phyloP scores from a whole-genome alignment of 208 protist species.

The Acanthamoeba polyphaga region DNA sequence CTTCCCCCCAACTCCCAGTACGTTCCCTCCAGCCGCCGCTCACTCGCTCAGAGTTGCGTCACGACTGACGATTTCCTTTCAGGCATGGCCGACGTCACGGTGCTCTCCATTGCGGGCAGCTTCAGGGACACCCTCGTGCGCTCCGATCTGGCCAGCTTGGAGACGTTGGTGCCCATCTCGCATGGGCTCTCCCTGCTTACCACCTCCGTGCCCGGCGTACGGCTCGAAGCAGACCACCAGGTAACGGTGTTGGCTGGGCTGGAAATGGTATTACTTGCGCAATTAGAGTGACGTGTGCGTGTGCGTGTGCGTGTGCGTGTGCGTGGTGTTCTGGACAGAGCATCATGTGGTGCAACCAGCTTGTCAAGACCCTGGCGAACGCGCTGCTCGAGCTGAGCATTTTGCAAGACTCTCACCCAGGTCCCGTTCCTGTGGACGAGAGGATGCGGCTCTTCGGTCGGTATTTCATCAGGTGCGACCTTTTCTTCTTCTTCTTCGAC shows the following conservation, averaged over 20 bases:
- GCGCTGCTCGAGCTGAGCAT: conserved; percentile 11
- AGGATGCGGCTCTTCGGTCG: conserved; percentile 48
- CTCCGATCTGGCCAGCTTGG: conserved; percentile 51
- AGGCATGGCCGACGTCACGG: conserved; percentile 45
- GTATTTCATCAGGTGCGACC: background rate
- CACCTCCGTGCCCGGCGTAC: conserved; percentile 62
- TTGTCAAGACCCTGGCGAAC: background rate
- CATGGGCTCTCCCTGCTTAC: conserved; percentile 45
- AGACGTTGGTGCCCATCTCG: conserved; percentile 23
- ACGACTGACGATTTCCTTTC: background rate
- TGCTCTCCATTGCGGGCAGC: conserved; percentile 74
- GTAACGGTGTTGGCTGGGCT: background rate
- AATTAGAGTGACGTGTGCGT: background rate
- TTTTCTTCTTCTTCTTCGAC: background rate
- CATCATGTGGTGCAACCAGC: conserved; percentile 68
- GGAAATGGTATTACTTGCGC: too few relatives aligned
- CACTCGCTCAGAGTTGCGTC: background rate
- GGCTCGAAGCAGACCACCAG: conserved; percentile 64
- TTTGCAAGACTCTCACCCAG: background rate
- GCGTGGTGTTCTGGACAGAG: background rate
- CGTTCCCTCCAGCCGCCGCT: too few relatives aligned
- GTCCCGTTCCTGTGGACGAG: background rate
- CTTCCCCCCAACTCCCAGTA: background rate
- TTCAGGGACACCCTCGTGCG: conserved; percentile 68
- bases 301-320: background rate